phyloP scores from a whole-genome alignment of 2,329 filamentous ascomycete genomes.

The Mariannaea sp. region DNA sequence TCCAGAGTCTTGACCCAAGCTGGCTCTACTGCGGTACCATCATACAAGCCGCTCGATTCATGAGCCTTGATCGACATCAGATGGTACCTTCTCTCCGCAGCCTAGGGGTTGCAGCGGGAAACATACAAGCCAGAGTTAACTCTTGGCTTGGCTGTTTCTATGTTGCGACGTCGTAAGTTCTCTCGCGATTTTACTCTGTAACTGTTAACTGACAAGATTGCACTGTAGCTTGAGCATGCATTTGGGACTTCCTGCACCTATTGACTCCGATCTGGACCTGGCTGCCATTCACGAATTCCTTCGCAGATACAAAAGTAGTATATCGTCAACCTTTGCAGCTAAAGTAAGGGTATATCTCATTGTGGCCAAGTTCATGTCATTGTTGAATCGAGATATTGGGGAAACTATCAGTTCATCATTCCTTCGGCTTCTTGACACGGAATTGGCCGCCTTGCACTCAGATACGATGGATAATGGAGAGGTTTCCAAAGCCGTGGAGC shows the following conservation, averaged over 20 bases:
- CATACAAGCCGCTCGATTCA: slow-evolving; percentile 25
- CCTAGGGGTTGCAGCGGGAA: slow-evolving; percentile 18
- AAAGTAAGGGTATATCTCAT: slow-evolving; percentile 23
- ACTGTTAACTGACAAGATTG: neutral
- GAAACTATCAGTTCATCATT: no score
- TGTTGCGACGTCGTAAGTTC: slow-evolving; percentile 24
- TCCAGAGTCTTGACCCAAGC: slow-evolving; percentile 20
- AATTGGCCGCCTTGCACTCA: no score
- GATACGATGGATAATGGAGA: no score
- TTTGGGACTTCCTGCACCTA: slow-evolving; percentile 17
- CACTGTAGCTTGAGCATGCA: slow-evolving; percentile 21
- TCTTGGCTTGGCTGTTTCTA: slow-evolving; percentile 26
- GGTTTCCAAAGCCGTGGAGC: no score
- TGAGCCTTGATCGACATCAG: slow-evolving; percentile 27
- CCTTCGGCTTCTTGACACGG: no score
- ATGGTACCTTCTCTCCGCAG: slow-evolving; percentile 16
- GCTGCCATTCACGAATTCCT: slow-evolving; percentile 18
- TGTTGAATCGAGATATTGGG: no score
- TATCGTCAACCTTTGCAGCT: slow-evolving; percentile 7
- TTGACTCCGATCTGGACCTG: slow-evolving; percentile 24
- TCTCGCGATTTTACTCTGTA: neutral
- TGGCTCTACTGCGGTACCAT: slow-evolving; percentile 28
- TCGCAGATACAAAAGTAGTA: slow-evolving; percentile 15
- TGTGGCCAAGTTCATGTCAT: slow-evolving; percentile 27
- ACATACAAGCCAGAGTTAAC: slow-evolving; percentile 20